Evolutionary conservation across 257 asterid species (phyloP).

Genomic region (Fraxinus excelsior): DNA sequence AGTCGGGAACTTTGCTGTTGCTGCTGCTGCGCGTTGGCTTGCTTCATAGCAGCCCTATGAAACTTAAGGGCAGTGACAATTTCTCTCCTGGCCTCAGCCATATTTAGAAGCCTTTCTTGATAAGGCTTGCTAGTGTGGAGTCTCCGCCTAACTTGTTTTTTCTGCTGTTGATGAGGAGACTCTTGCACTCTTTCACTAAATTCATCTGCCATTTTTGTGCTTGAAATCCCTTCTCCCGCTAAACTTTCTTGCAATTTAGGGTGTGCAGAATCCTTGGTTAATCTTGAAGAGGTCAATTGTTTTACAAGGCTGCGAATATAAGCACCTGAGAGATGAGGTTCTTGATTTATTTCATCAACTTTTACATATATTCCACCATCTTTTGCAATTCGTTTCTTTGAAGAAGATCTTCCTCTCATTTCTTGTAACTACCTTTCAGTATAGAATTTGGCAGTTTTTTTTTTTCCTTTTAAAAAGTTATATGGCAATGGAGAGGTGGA

Average conservation of each 20-base stretch:
- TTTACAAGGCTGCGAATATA: conserved; percentile 90
- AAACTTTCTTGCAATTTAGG: conserved; percentile 19
- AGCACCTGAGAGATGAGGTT: conserved; percentile 87
- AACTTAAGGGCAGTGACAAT: conserved; percentile 93
- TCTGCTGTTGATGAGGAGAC: conserved; percentile 33
- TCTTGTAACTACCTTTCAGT: conserved; percentile 11
- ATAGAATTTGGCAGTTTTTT: conserved; percentile 5
- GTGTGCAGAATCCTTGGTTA: conserved; percentile 49
- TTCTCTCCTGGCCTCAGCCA: conserved; percentile 98
- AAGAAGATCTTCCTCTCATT: conserved; percentile 80
- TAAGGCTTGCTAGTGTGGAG: conserved; percentile 91
- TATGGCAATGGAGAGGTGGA: conserved; percentile 35
- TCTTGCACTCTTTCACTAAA: conserved; percentile 21
- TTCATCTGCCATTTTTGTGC: conserved; percentile 31
- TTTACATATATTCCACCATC: conserved; percentile 44
- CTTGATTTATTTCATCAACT: conserved; percentile 50
- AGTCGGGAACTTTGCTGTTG: conserved; percentile 37
- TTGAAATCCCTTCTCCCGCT: conserved; percentile 48
- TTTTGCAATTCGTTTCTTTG: conserved; percentile 44
- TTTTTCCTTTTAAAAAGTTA: conserved; percentile 2
- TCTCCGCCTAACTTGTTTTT: conserved; percentile 82
- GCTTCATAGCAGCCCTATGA: conserved; percentile 89
- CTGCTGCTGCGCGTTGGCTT: conserved; percentile 25
- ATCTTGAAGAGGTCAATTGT: conserved; percentile 74
- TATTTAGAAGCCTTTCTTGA: conserved; percentile 88